Evolutionary conservation across 441 rosid genomes (phyloP).

Genomic region (Croton laevigatus): DNA sequence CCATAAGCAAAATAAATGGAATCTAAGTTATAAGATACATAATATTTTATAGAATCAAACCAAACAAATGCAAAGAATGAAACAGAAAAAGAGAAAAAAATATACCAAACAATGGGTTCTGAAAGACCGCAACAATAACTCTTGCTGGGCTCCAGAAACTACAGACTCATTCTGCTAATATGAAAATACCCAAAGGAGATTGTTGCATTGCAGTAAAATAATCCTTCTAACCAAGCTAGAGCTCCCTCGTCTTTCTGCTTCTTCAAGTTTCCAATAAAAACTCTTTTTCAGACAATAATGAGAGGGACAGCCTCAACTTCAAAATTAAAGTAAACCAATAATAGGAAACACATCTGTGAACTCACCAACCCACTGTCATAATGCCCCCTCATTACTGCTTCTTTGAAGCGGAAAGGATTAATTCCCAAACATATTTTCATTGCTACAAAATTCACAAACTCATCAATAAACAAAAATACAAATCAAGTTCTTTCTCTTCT

Average conservation of each 20-base stretch:
- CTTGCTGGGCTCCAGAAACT: background rate
- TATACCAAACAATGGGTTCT: background rate
- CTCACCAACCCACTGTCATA: background rate
- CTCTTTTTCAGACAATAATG: background rate
- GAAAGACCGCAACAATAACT: background rate
- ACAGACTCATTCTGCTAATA: background rate
- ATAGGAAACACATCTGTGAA: background rate
- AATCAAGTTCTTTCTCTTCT: background rate
- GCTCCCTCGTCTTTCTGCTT: background rate
- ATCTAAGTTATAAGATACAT: background rate
- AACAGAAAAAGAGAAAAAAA: background rate
- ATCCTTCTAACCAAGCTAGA: slow-evolving; percentile 1
- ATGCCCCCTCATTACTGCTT: background rate
- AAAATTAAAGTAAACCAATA: background rate
- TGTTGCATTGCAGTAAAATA: background rate
- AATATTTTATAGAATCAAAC: background rate
- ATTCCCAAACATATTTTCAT: background rate
- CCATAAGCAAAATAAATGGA: background rate
- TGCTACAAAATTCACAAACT: background rate
- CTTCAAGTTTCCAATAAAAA: background rate
- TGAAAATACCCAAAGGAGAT: background rate
- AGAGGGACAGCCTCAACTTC: background rate
- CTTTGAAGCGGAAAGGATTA: background rate
- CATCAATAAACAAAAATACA: background rate
- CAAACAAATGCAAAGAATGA: background rate